These are phyloP conservation scores for Carex littledalei DNA, from an alignment of 176 grass and related monocot genomes.

Conservation along the genomic window DNA sequence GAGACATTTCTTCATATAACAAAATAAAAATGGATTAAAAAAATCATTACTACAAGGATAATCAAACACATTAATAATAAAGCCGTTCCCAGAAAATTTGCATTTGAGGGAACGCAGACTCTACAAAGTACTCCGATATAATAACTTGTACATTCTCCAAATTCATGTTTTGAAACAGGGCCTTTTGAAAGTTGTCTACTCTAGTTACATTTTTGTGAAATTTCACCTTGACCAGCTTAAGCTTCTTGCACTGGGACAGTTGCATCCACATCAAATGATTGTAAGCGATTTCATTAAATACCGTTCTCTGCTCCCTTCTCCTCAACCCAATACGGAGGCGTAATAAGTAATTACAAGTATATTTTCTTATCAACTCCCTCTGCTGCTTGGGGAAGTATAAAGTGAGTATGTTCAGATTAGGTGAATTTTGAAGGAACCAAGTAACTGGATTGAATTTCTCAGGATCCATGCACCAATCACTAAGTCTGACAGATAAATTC, in stretches of 20 bases:
- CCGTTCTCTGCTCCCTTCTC: neutral
- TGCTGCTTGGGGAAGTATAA: neutral
- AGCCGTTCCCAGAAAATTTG: no score
- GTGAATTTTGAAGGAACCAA: neutral
- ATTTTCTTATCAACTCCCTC: neutral
- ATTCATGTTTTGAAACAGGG: neutral
- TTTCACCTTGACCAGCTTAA: neutral
- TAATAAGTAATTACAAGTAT: neutral
- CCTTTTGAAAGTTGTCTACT: neutral
- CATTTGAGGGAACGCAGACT: no score
- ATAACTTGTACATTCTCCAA: neutral
- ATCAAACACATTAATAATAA: no score
- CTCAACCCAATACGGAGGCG: no score
- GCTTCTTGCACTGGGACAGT: neutral
- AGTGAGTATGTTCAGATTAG: neutral
- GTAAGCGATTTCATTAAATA: neutral
- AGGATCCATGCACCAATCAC: neutral
- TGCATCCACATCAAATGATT: neutral
- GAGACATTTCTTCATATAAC: no score
- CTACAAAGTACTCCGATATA: neutral
- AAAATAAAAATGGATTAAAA: no score
- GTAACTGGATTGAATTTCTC: neutral
- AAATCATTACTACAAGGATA: no score
- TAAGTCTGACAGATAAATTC: neutral
- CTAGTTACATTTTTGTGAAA: neutral